phyloP scores from a whole-genome alignment of 1,139 yeast species.

The Arxiozyma bovina region DNA sequence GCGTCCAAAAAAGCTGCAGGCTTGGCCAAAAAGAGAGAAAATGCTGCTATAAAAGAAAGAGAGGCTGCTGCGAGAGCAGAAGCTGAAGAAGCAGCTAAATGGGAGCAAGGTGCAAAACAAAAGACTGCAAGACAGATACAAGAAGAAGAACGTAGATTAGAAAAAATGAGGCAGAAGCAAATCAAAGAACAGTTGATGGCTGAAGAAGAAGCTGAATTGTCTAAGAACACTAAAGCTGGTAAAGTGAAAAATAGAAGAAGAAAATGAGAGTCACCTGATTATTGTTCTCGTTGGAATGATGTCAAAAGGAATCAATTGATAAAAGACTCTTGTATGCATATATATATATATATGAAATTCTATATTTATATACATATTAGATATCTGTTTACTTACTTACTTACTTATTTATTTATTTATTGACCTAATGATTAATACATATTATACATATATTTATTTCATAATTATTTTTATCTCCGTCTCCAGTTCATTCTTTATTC shows the following conservation, averaged over 20 bases:
- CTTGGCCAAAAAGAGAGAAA: slow-evolving; percentile 28
- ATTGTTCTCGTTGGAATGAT: no score
- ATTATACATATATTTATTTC: no score
- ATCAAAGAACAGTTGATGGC: slow-evolving; percentile 29
- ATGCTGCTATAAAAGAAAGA: slow-evolving; percentile 23
- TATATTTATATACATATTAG: no score
- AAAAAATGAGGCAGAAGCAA: slow-evolving; percentile 25
- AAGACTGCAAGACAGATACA: slow-evolving; percentile 20
- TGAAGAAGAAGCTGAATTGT: slow-evolving; percentile 26
- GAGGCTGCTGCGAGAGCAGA: slow-evolving; percentile 21
- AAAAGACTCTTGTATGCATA: no score
- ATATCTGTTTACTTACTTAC: background rate
- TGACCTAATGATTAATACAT: background rate
- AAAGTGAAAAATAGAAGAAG: slow-evolving; percentile 7
- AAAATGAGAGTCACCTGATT: background rate
- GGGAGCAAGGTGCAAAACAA: slow-evolving; percentile 33
- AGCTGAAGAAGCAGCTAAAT: slow-evolving; percentile 28
- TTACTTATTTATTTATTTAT: no score
- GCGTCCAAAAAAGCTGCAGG: slow-evolving; percentile 31
- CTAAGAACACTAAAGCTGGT: slow-evolving; percentile 17
- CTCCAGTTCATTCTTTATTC: no score
- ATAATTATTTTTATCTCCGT: no score
- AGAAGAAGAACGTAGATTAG: slow-evolving; percentile 28
- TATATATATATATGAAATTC: no score
- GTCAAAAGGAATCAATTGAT: no score